phyloP scores from a whole-genome alignment of 495 filamentous ascomycete species.

The Aspergillus sclerotioniger region DNA sequence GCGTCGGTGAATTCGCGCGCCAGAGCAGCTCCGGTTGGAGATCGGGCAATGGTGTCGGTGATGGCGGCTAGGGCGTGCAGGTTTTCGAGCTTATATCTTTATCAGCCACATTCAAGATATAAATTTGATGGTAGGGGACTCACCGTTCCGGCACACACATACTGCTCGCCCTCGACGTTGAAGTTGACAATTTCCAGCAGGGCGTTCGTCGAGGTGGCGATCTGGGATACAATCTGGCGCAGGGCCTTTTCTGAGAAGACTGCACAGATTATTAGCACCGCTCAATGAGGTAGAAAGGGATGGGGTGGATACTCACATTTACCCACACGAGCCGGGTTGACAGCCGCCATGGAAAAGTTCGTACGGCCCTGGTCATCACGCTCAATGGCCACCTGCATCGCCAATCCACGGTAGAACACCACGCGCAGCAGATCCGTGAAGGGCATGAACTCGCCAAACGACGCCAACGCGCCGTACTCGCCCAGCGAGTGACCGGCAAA shows the following conservation, averaged over 20 bases:
- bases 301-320: slow-evolving; percentile 2
- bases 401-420: slow-evolving; percentile 7
- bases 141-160: slow-evolving; percentile 10
- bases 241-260: slow-evolving; percentile 1
- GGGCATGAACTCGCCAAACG: neutral
- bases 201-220: neutral
- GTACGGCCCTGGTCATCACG: neutral
- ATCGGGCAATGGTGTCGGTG: neutral
- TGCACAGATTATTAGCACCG: neutral
- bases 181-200: slow-evolving; percentile 9
- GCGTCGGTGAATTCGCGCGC: neutral
- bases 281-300: neutral
- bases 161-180: slow-evolving; percentile 5
- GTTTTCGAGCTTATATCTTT: neutral
- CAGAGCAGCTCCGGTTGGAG: neutral
- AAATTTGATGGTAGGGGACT: neutral
- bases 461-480: slow-evolving; percentile 1
- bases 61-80: neutral
- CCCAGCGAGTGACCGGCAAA: slow-evolving; percentile 9
- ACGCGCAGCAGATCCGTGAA: neutral
- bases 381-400: slow-evolving; percentile 8
- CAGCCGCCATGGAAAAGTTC: slow-evolving; percentile 8
- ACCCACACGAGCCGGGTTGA: neutral
- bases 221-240: neutral
- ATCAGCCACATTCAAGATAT: neutral